A percentile compares a stretch with the other conserved stretches of the same genome.
phyloP scores from a whole-genome alignment of 345 rosid species.

The Citrus trifoliata region DNA sequence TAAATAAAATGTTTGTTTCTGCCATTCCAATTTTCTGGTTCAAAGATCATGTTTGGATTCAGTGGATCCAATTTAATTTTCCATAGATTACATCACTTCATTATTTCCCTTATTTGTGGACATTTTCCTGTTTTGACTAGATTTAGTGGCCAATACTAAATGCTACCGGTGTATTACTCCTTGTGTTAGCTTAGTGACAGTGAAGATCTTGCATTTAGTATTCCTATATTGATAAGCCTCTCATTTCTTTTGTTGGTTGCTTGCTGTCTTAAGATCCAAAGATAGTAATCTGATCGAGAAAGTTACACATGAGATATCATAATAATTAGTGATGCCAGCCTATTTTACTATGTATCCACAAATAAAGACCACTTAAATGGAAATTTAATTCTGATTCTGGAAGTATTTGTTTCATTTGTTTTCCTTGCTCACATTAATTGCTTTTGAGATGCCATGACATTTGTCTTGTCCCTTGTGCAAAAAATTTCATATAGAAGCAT shows the following conservation, averaged over 20 bases:
- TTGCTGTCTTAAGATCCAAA: background rate
- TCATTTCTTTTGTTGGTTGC: background rate
- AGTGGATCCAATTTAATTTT: background rate
- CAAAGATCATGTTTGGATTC: background rate
- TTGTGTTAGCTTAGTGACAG: background rate
- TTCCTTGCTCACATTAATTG: background rate
- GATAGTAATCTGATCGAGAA: background rate
- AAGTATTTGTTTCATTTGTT: background rate
- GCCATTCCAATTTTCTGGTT: background rate
- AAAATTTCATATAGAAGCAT: background rate
- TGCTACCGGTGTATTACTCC: background rate
- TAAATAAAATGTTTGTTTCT: background rate
- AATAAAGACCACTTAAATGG: background rate
- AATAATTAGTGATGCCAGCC: background rate
- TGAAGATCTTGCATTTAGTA: background rate
- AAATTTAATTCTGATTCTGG: background rate
- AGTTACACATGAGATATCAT: background rate
- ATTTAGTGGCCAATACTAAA: background rate
- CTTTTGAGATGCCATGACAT: background rate
- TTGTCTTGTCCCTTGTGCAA: background rate
- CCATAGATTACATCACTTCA: background rate
- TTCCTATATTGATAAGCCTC: background rate
- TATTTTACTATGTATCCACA: background rate
- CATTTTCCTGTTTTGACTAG: background rate
- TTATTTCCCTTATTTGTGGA: background rate